phyloP scores from a whole-genome alignment of 331 rosid species.

The Phaseolus coccineus region DNA sequence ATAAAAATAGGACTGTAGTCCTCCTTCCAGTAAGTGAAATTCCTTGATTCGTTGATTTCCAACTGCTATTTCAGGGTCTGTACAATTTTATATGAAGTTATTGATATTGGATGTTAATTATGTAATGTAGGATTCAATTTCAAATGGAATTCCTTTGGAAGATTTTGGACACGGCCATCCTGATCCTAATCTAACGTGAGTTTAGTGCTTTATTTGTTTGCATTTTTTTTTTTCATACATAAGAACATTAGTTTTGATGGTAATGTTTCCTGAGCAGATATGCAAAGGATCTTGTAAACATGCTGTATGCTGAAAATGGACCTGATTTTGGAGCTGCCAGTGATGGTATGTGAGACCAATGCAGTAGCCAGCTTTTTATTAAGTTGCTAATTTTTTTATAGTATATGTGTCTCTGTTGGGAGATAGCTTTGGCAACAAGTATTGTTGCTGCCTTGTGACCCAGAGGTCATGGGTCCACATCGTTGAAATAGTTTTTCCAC shows the following conservation, averaged over 20 bases:
- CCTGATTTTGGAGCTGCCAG: constrained; percentile 99
- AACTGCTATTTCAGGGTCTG: neutral
- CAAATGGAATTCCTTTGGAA: constrained; percentile 90
- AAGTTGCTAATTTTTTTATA: neutral
- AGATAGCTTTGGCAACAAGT: too few relatives aligned
- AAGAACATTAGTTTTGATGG: constrained; percentile 38
- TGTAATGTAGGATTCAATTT: constrained; percentile 80
- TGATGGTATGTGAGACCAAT: constrained; percentile 75
- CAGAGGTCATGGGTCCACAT: neutral
- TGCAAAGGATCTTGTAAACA: constrained; percentile 88
- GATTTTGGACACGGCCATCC: constrained; percentile 99
- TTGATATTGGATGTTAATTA: constrained; percentile 44
- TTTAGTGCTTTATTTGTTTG: constrained; percentile 33
- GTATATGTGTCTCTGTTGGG: neutral
- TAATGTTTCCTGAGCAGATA: constrained; percentile 65
- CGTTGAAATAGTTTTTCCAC: neutral
- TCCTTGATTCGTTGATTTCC: neutral
- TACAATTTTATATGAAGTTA: constrained; percentile 18
- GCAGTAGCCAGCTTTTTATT: neutral
- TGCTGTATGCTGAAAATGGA: constrained; percentile 79
- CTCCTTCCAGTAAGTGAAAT: neutral
- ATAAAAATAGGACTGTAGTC: neutral
- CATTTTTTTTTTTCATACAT: constrained; percentile 25
- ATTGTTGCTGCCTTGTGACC: neutral
- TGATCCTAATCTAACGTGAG: constrained; percentile 99